These are phyloP conservation scores for Fraxinus xanthoxyloides DNA, from an alignment of 305 asterid species.

Conservation along the genomic window DNA sequence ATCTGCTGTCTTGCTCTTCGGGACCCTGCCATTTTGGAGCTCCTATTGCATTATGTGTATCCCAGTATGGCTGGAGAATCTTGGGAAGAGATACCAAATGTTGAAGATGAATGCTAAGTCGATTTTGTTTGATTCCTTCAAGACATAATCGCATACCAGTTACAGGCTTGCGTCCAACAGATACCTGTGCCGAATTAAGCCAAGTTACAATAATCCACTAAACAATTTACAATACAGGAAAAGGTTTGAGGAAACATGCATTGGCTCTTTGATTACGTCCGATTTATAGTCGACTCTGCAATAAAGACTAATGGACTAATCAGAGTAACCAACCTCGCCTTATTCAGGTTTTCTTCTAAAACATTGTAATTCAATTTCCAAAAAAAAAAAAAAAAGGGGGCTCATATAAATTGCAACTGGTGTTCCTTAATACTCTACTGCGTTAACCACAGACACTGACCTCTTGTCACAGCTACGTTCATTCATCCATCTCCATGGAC, in stretches of 20 bases:
- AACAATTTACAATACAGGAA: not conserved
- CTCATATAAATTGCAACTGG: not conserved
- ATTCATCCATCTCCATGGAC: not conserved
- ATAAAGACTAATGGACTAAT: not conserved
- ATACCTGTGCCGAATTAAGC: slow-evolving; percentile 39
- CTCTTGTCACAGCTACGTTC: not conserved
- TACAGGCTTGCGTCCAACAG: slow-evolving; percentile 83
- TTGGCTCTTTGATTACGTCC: not conserved
- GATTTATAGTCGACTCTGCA: not conserved
- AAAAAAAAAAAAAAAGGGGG: too few species aligned
- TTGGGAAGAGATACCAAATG: slow-evolving; percentile 63
- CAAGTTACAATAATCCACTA: slow-evolving; percentile 12
- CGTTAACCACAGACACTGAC: not conserved
- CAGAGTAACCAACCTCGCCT: not conserved
- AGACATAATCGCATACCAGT: slow-evolving; percentile 71
- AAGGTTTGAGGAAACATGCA: not conserved
- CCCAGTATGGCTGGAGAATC: slow-evolving; percentile 81
- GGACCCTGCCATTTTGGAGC: slow-evolving; percentile 93
- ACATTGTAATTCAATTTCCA: too few species aligned
- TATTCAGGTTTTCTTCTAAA: not conserved
- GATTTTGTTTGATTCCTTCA: slow-evolving; percentile 71
- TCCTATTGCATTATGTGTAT: slow-evolving; percentile 64
- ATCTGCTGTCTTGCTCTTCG: slow-evolving; percentile 84
- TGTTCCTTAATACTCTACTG: not conserved
- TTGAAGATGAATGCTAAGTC: slow-evolving; percentile 62